Percentiles rank a stretch among this genome's conserved stretches.
These are phyloP conservation scores for Colletotrichum cereale DNA, from an alignment of 2,329 filamentous ascomycete species.

Conservation along the genomic window DNA sequence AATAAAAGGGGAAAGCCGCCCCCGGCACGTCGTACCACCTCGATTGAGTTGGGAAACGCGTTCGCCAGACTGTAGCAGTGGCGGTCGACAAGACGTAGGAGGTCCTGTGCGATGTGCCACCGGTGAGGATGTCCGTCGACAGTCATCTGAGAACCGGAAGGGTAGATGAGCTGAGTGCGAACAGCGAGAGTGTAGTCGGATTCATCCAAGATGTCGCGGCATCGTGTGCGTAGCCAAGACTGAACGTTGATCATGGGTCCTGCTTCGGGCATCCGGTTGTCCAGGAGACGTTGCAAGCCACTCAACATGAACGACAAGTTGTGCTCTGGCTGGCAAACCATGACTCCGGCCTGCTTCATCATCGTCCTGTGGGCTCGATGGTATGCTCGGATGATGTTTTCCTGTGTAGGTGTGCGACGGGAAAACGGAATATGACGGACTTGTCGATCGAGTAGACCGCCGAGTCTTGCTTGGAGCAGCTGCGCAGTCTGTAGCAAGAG, in stretches of 20 bases:
- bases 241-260: slow-evolving; percentile 64
- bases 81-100: slow-evolving; percentile 56
- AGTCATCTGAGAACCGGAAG: slow-evolving; percentile 59
- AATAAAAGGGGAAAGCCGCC: slow-evolving; percentile 67
- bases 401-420: slow-evolving; percentile 57
- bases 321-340: slow-evolving; percentile 73
- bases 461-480: slow-evolving; percentile 66
- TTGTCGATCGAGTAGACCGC: slow-evolving; percentile 65
- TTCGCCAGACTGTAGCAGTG: slow-evolving; percentile 53
- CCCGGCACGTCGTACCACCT: slow-evolving; percentile 55
- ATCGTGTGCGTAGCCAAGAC: slow-evolving; percentile 59
- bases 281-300: slow-evolving; percentile 67
- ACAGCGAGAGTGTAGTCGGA: slow-evolving; percentile 68
- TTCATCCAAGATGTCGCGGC: slow-evolving; percentile 75
- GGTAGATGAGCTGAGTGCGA: slow-evolving; percentile 70
- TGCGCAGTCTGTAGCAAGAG: slow-evolving; percentile 70
- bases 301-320: slow-evolving; percentile 74
- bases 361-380: slow-evolving; percentile 55
- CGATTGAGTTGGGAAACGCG: slow-evolving; percentile 57
- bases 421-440: slow-evolving; percentile 71
- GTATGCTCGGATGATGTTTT: slow-evolving; percentile 52
- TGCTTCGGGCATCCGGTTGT: slow-evolving; percentile 57
- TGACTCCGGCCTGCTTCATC: slow-evolving; percentile 59
- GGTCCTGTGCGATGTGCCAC: slow-evolving; percentile 59
- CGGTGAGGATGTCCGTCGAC: slow-evolving; percentile 67